phyloP scores from a whole-genome alignment of 768 basidiomycete species.

The Leucogyrophana mollusca region DNA sequence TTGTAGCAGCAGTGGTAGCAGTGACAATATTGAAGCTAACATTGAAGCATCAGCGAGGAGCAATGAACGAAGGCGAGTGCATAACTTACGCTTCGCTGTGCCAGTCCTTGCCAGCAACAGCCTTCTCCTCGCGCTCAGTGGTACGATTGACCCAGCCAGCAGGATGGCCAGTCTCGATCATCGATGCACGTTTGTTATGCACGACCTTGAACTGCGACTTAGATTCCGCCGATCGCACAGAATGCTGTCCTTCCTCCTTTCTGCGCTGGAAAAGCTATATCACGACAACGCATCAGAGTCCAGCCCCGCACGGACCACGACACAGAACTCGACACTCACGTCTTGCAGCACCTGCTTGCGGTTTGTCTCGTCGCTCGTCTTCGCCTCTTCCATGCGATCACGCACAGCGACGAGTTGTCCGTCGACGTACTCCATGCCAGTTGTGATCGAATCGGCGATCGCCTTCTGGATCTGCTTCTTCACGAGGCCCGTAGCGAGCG shows the following conservation, averaged over 20 bases:
- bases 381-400: conserved; percentile 72
- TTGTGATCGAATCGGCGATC: conserved; percentile 64
- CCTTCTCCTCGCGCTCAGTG: conserved; percentile 40
- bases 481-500: conserved; percentile 78
- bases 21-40: too few species aligned
- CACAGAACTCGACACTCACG: conserved; percentile 31
- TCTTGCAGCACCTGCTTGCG: conserved; percentile 59
- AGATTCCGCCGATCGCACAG: conserved; percentile 36
- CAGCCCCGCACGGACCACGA: background rate
- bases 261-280: conserved; percentile 58
- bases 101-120: conserved; percentile 48
- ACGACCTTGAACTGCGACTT: conserved; percentile 82
- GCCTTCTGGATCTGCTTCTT: conserved; percentile 69
- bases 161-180: conserved; percentile 66
- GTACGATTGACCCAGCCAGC: conserved; percentile 71
- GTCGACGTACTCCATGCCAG: conserved; percentile 85
- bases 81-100: conserved; percentile 48
- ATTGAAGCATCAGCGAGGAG: too few species aligned
- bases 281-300: conserved; percentile 3
- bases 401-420: conserved; percentile 86
- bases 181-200: conserved; percentile 62
- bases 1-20: too few species aligned
- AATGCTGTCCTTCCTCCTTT: conserved; percentile 41
- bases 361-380: conserved; percentile 36
- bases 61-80: too few species aligned